Evolutionary conservation across 208 protist genomes (phyloP).

Genomic region (Trypanosoma theileri): DNA sequence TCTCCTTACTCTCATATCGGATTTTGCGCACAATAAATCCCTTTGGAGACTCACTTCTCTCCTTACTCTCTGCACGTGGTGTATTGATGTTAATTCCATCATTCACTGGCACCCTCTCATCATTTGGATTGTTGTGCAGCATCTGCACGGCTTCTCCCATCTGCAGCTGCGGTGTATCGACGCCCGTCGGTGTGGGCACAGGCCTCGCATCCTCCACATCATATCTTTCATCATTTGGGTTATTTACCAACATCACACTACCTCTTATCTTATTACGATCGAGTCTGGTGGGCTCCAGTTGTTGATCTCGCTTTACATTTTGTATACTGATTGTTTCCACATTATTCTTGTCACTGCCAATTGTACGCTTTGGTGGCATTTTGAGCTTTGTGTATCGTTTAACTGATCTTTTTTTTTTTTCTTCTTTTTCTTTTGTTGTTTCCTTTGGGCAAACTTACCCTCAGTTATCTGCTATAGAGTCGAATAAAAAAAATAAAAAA

Average conservation of each 20-base stretch:
- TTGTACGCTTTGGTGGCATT: slow-evolving; percentile 27
- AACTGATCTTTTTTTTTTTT: neutral
- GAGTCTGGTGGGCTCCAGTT: neutral
- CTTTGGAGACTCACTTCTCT: neutral
- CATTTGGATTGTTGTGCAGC: slow-evolving; percentile 85
- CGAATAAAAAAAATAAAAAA: too few species aligned
- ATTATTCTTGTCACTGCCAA: slow-evolving; percentile 23
- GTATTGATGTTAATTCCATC: slow-evolving; percentile 58
- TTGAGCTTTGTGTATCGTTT: neutral
- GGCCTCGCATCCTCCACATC: slow-evolving; percentile 35
- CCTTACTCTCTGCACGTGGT: slow-evolving; percentile 25
- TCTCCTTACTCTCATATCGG: neutral
- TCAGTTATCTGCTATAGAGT: neutral
- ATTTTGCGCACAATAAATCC: slow-evolving; percentile 39
- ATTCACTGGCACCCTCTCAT: slow-evolving; percentile 78
- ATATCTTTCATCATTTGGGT: slow-evolving; percentile 59
- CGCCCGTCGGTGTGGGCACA: slow-evolving; percentile 32
- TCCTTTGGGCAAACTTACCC: neutral
- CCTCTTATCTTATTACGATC: neutral
- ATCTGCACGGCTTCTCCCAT: neutral
- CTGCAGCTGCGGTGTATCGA: neutral
- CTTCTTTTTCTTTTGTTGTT: neutral
- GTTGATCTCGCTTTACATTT: slow-evolving; percentile 7
- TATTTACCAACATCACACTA: slow-evolving; percentile 32
- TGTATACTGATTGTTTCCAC: slow-evolving; percentile 24